Evolutionary conservation across 2,329 filamentous ascomycete genomes (phyloP).

Genomic region (Aureobasidium sp.): DNA sequence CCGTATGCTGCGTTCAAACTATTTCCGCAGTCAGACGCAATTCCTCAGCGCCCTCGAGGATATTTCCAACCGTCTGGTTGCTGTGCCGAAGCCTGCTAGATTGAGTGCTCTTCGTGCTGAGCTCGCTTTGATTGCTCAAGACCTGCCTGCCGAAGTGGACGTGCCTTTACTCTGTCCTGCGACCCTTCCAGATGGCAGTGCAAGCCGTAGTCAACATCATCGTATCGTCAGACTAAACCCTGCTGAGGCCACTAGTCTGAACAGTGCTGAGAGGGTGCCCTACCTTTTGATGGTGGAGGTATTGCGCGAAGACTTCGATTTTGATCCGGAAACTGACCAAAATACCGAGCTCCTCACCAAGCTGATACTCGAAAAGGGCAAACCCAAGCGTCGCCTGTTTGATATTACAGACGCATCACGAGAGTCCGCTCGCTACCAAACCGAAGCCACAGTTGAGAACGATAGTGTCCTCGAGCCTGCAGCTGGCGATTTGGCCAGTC

Average conservation of each 20-base stretch:
- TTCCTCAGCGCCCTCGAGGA: constrained; percentile 73
- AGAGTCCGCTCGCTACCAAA: constrained; percentile 30
- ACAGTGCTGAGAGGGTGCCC: constrained; percentile 79
- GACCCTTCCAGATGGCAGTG: constrained; percentile 61
- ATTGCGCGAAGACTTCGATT: constrained; percentile 71
- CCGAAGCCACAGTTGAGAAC: constrained; percentile 34
- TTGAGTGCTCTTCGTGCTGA: constrained; percentile 75
- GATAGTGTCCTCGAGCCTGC: constrained; percentile 82
- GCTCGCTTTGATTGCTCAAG: constrained; percentile 69
- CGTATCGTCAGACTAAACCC: constrained; percentile 77
- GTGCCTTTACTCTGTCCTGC: constrained; percentile 75
- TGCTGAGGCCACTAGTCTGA: constrained; percentile 73
- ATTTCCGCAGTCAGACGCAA: constrained; percentile 73
- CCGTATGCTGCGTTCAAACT: constrained; percentile 68
- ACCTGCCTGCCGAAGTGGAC: constrained; percentile 74
- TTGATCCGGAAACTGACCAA: constrained; percentile 64
- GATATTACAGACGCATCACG: constrained; percentile 55
- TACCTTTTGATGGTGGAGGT: constrained; percentile 81
- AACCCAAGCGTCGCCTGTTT: constrained; percentile 42
- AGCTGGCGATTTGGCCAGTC: constrained; percentile 68
- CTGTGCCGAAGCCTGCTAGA: constrained; percentile 71
- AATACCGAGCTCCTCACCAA: constrained; percentile 59
- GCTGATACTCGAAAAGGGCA: constrained; percentile 57
- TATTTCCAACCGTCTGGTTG: constrained; percentile 75
- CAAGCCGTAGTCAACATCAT: constrained; percentile 68